Conservation (phyloP, 2,329 filamentous ascomycete genomes). For the Ilyonectria mors-panacis region DNA sequence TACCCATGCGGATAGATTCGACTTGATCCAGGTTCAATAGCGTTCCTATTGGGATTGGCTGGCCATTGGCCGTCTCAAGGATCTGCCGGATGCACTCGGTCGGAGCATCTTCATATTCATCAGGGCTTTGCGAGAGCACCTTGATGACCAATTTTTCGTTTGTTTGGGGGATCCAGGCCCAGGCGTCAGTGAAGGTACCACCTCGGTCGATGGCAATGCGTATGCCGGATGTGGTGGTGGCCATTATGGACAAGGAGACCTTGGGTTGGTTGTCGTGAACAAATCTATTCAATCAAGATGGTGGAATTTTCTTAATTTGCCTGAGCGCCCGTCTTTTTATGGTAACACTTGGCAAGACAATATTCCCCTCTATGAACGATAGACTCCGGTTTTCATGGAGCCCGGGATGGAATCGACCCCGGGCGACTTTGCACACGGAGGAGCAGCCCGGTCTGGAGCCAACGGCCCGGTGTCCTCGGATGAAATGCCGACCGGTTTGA, state of each 20-base stretch:
- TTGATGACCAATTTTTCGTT: conserved; percentile 25
- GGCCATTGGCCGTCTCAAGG: conserved; percentile 6
- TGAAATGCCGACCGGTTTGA: background rate
- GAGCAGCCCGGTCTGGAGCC: background rate
- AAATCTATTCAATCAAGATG: background rate
- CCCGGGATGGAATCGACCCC: background rate
- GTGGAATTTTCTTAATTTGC: background rate
- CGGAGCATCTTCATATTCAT: conserved; percentile 23
- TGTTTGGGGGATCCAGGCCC: conserved; percentile 13
- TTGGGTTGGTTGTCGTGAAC: background rate
- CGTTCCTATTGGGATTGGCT: conserved; percentile 5
- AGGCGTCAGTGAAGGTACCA: conserved; percentile 36
- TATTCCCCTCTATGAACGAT: background rate
- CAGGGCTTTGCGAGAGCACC: conserved; percentile 22
- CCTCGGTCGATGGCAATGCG: conserved; percentile 40
- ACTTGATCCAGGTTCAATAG: conserved; percentile 52
- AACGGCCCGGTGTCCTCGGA: background rate
- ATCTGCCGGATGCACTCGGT: conserved; percentile 22
- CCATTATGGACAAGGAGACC: background rate
- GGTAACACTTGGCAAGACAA: background rate
- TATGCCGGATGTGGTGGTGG: conserved; percentile 25
- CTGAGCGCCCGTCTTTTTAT: background rate
- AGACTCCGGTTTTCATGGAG: background rate
- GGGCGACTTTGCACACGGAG: background rate
- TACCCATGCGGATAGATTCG: conserved; percentile 82